Evolutionary conservation across 805 yeast species (phyloP).

Genomic region (Candida michaelii): DNA sequence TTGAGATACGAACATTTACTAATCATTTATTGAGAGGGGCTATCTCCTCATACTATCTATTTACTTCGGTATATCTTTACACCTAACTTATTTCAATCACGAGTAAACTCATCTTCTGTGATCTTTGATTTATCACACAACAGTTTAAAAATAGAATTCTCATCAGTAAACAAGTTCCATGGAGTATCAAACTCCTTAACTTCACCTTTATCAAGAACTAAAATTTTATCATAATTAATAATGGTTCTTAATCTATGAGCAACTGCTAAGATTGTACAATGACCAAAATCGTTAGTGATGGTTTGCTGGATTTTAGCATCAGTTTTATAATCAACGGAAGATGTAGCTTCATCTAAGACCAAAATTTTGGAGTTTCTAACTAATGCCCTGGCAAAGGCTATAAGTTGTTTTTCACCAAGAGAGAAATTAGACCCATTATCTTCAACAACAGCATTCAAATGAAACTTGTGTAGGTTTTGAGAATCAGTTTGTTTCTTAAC

Average conservation of each 20-base stretch:
- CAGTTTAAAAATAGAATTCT: constrained; percentile 56
- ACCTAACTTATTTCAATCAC: background rate
- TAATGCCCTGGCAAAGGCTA: constrained; percentile 82
- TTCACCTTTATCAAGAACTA: constrained; percentile 81
- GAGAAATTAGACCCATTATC: constrained; percentile 75
- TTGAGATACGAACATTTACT: too few species aligned
- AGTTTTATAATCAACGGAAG: constrained; percentile 81
- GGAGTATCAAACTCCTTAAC: constrained; percentile 78
- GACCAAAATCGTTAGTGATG: constrained; percentile 60
- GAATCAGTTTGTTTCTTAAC: constrained; percentile 27
- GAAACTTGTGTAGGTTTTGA: constrained; percentile 34
- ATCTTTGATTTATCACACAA: constrained; percentile 62
- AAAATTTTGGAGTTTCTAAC: constrained; percentile 72
- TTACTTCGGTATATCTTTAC: background rate
- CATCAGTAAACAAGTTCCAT: constrained; percentile 53
- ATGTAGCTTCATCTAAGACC: constrained; percentile 82
- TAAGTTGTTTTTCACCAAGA: constrained; percentile 72
- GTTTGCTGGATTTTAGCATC: constrained; percentile 80
- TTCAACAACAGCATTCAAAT: constrained; percentile 46
- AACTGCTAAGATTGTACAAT: constrained; percentile 79
- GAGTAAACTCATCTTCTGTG: constrained; percentile 21
- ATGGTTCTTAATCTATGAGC: constrained; percentile 83
- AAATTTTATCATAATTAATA: constrained; percentile 68
- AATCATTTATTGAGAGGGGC: background rate
- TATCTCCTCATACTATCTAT: background rate